Evolutionary conservation across 345 rosid genomes (phyloP), one percentile per base, ranked within the genome.

Genomic region (Mallotus nudiflorus): DNA sequence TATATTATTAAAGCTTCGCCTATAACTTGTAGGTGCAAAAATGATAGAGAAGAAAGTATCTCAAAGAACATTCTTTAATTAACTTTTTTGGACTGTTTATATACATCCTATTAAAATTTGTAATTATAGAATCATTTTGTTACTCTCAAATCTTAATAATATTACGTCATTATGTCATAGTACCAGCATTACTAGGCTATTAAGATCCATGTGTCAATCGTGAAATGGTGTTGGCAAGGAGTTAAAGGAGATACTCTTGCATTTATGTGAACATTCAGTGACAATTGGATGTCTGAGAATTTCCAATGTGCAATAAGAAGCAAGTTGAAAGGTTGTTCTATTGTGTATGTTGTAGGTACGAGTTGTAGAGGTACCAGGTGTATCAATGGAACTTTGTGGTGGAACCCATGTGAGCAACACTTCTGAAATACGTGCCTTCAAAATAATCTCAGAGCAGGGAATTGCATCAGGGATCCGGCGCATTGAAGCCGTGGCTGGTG

Each of bases 301-400:
- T 28, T 16, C 11, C 2, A 55, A 64, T 48, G 16, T 64, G 24
- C 54, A 46, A 29, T 48, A 67, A 49, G 37, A 53, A 54, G 39
- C 61, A 39, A 40, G 27, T 57, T 57, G 29, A n/a, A 11, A 56
- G 8, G 31, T 68, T 56, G 9, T 29, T 2, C 28, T 9, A 62
- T 66, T 42, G 28, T 56, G 12, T 72, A 22, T 75, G 63, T 52
- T 19, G 54, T 77, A 94, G 98, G 98, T 94, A 37, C 92, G 98
- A 62, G 96, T 94, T n/a, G 92, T 94, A 29, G 96, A 94, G 81
- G 98, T 94, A 78, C 97, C 97, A 15, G 98, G 97, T 71, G 92
- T 94, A 65, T 94, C 98, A 35, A 88, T 94, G 96, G 98, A 94
- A 82, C 96, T 94, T 69, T 91, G 98, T 76, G 97, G 97, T 77